These are phyloP conservation scores for Aspergillus ochraceus DNA, from an alignment of 2,329 filamentous ascomycete species.

Conservation along the genomic window DNA sequence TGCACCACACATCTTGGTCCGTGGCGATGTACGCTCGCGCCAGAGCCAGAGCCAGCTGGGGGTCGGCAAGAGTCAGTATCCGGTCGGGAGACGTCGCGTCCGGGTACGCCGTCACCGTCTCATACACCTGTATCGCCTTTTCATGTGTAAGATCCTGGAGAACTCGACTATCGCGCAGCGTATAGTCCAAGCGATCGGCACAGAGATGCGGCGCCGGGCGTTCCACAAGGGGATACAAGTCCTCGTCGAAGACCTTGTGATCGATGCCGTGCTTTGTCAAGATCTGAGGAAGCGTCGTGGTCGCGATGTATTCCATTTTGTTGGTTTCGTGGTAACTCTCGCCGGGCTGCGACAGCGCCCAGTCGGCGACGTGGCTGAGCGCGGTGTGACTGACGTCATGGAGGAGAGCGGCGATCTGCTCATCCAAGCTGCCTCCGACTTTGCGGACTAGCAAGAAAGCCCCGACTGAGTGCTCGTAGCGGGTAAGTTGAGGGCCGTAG, in stretches of 20 bases:
- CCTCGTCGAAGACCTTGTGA: conserved; percentile 36
- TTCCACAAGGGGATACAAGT: conserved; percentile 42
- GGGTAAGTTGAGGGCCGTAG: conserved; percentile 36
- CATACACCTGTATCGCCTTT: conserved; percentile 29
- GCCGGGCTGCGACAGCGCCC: conserved; percentile 37
- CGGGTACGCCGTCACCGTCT: conserved; percentile 31
- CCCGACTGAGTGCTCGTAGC: conserved; percentile 44
- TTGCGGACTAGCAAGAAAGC: conserved; percentile 41
- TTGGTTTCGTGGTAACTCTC: conserved; percentile 44
- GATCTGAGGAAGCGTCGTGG: conserved; percentile 35
- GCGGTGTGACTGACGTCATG: conserved; percentile 43
- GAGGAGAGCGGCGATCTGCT: conserved; percentile 42
- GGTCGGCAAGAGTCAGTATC: conserved; percentile 34
- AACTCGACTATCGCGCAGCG: conserved; percentile 36
- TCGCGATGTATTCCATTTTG: conserved; percentile 38
- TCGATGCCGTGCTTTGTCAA: conserved; percentile 32
- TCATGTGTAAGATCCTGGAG: conserved; percentile 33
- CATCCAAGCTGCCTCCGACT: conserved; percentile 35
- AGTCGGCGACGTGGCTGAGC: conserved; percentile 44
- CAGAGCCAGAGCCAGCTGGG: conserved; percentile 30
- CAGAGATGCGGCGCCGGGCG: conserved; percentile 40
- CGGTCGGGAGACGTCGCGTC: conserved; percentile 22
- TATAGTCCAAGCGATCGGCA: conserved; percentile 44
- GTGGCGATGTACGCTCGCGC: conserved; percentile 34
- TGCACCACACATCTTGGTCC: conserved; percentile 42